These are phyloP conservation scores for Sanghuangporus sanghuang DNA, from an alignment of 1,284 basidiomycete species.

Conservation along the genomic window DNA sequence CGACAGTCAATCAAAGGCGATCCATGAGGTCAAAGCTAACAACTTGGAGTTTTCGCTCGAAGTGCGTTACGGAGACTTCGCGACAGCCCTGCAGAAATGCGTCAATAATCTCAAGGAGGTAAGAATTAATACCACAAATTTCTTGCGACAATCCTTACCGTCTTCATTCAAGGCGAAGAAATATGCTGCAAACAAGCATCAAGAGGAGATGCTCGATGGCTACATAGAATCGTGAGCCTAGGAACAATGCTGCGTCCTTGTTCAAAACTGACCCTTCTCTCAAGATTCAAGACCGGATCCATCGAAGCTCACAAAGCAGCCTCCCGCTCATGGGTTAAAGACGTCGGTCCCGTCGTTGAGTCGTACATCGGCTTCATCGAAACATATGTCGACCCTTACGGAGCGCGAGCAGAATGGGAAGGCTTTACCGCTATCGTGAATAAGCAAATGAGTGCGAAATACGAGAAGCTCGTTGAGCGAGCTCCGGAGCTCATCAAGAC, in stretches of 20 bases:
- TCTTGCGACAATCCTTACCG: neutral
- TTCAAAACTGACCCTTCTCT: neutral
- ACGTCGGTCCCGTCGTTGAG: conserved; percentile 83
- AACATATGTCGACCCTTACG: conserved; percentile 78
- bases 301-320: conserved; percentile 74
- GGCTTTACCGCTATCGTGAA: conserved; percentile 88
- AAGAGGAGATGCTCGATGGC: conserved; percentile 66
- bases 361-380: conserved; percentile 68
- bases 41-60: conserved; percentile 45
- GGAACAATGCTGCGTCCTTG: neutral
- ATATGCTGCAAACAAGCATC: conserved; percentile 67
- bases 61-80: conserved; percentile 70
- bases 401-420: conserved; percentile 83
- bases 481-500: conserved; percentile 75
- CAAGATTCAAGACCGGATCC: conserved; percentile 71
- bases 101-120: conserved; percentile 60
- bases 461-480: conserved; percentile 66
- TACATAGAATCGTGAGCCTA: conserved; percentile 71
- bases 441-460: conserved; percentile 76
- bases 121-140: conserved; percentile 2
- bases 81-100: conserved; percentile 47
- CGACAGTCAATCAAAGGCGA: conserved; percentile 32
- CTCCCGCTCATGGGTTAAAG: conserved; percentile 78
- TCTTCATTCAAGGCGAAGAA: conserved; percentile 51
- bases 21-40: conserved; percentile 43